Evolutionary conservation across 176 grass and related monocot genomes (phyloP), one percentile per base, ranked within the genome.

Genomic region (Phragmites australis): DNA sequence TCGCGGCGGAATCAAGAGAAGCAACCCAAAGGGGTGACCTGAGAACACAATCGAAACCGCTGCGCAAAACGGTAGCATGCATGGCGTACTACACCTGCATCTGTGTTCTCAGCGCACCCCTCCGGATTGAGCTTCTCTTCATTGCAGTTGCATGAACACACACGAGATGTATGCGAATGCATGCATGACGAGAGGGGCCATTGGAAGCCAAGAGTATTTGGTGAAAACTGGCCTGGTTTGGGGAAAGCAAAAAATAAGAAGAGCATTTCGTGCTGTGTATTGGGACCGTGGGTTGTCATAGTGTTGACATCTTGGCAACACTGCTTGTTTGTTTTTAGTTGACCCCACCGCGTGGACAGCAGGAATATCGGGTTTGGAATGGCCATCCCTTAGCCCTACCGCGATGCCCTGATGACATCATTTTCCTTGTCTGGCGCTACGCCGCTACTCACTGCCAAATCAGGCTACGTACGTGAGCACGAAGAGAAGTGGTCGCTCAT

Each of bases 21-120:
- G 49, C 77, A 44, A 29, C 23, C 64, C 64, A 80, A 69, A 80
- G 64, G 77, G 64, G 77, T 80, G 77, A 80, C 77, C 77, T 80
- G 49, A 44, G 77, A 80, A 80, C 64, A 80, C 77, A 80, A 29
- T 5, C 64, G 0, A 27, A 19, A 10, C 9, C 9, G 64, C 19
- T 9, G 25, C 54, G 54, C n/a, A n/a, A n/a, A n/a, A n/a, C 22
- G 22, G n/a, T 25, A 56, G 54, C 54, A 56, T 25, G 54, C 2
- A 2, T 22, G 9, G n/a, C n/a, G n/a, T n/a, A n/a, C n/a, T n/a
- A n/a, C n/a, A n/a, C n/a, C 21, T 39, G 51, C 52, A 6, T 8
- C 37, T 45, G 77, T 80, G 22, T 80, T 69, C 77, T 80, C 64
- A 80, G 77, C 12, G 0, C 77, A 56, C 64, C 52, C 77, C 77